A percentile compares a stretch with the other conserved stretches of the same genome.
Conservation (phyloP, 1,284 basidiomycete genomes). For the Boletus semigastroideus region DNA sequence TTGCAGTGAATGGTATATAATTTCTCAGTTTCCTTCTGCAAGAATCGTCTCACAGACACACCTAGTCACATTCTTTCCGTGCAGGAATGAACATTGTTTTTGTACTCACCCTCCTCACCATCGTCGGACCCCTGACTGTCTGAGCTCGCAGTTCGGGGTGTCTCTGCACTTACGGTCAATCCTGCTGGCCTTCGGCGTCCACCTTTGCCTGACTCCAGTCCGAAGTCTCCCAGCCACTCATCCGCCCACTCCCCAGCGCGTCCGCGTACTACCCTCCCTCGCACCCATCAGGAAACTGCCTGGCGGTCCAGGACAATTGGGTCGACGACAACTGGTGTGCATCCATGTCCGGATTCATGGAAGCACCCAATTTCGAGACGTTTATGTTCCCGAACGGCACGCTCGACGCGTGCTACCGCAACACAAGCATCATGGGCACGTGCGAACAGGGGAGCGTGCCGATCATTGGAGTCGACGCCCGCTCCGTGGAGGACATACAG, state of each 20-base stretch:
- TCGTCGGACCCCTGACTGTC: background rate
- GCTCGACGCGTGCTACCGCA: conserved; percentile 31
- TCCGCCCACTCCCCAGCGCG: conserved; percentile 27
- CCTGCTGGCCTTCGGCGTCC: conserved; percentile 43
- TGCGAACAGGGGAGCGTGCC: conserved; percentile 21
- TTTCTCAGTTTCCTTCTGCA: no score
- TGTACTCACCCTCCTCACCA: background rate
- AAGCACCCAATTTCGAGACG: conserved; percentile 39
- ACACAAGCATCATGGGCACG: conserved; percentile 9
- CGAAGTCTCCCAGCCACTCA: conserved; percentile 31
- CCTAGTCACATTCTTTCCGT: no score
- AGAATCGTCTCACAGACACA: background rate
- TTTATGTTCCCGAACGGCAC: conserved; percentile 50
- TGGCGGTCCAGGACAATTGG: conserved; percentile 30
- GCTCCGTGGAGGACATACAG: conserved; percentile 38
- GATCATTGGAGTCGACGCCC: conserved; percentile 27
- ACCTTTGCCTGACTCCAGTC: conserved; percentile 35
- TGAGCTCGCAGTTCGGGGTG: conserved; percentile 4
- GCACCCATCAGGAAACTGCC: conserved; percentile 22
- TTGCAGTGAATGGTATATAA: no score
- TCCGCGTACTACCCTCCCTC: conserved; percentile 25
- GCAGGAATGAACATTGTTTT: conserved; percentile 4
- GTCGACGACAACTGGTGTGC: conserved; percentile 40
- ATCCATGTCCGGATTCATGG: conserved; percentile 41
- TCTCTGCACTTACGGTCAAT: conserved; percentile 13